Conservation (phyloP, 164 flowering plant genomes). For the Aristolochia contorta region DNA sequence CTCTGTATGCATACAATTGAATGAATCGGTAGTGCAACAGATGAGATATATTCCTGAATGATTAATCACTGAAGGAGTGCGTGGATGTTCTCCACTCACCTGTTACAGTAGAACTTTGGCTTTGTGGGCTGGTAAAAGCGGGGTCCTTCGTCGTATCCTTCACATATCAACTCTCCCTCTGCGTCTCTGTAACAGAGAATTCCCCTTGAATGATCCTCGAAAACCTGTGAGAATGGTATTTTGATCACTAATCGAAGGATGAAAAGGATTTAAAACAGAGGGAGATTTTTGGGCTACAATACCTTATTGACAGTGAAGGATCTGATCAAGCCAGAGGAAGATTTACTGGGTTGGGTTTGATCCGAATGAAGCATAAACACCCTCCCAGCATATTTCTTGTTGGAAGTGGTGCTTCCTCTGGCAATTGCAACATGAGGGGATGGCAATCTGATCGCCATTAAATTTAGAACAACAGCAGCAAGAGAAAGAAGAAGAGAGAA, state of each 20-base stretch:
- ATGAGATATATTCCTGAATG: background rate
- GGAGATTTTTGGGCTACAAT: too few relatives aligned
- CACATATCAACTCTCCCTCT: constrained; percentile 10
- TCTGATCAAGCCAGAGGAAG: constrained; percentile 2
- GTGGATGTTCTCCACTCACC: constrained; percentile 19
- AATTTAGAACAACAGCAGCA: background rate
- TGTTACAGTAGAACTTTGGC: constrained; percentile 14
- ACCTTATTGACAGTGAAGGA: constrained; percentile 6
- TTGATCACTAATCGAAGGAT: background rate
- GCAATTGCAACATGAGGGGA: background rate
- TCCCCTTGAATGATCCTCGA: constrained; percentile 13
- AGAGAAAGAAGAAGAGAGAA: background rate
- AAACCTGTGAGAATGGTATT: constrained; percentile 1
- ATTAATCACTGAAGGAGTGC: background rate
- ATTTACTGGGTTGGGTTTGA: background rate
- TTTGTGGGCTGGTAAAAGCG: constrained; percentile 25
- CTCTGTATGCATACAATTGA: background rate
- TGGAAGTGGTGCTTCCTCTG: background rate
- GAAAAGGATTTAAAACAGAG: too few relatives aligned
- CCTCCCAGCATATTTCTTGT: background rate
- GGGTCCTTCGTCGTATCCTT: constrained; percentile 51
- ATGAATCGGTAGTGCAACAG: background rate
- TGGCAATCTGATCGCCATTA: constrained; percentile 6
- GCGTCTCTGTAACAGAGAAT: constrained; percentile 12
- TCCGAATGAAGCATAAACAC: constrained; percentile 1